Base-by-base conservation (phyloP, 768 basidiomycete species). In the Candolleomyces aberdarensis region DNA sequence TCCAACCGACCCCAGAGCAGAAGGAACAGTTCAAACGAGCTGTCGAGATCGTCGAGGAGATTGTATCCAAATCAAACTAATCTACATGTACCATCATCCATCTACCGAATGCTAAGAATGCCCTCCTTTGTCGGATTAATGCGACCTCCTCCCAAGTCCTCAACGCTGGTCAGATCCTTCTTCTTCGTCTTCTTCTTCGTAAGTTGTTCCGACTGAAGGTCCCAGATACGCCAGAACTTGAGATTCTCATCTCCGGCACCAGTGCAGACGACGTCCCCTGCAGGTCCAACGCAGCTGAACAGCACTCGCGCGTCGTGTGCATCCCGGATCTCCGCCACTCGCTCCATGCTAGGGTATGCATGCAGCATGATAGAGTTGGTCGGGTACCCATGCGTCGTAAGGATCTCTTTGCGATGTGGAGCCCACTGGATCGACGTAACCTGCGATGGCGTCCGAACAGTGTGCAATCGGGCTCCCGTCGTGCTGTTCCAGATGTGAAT, bases 191-290 rank as follows among this genome's bases (percentile, higher is more conserved):
- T 80, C 68, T 80, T 81, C 76, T 84, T 85, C 76, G 83, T 87
- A 60, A 67, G 65, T 22, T 69, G 72, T 53, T 74, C 75, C 64
- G 74, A 76, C 9, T 76, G 79, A 46, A 80, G 72, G 53, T 92
- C 91, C 91, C 91, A 92, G 43, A 93, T 81, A 61, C 86, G 85
- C 95, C 95, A 96, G 75, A 96, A 96, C 79, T 98, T 98, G 67
- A 98, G 78, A 69, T 96, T 96, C 79, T 98, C 96, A 69, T 98
- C 97, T 0, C 91, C 91, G 1, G 93, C 94, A 8, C 92, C 94
- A 0, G 96, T 98, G 64, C 87, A 91, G 10, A 99, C 88, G 4
- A 94, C 87, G 65, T 95, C 94, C 0, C 97, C 97, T 7, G 86
- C 89, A 2, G 97, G 97, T 59, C 90, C 85, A 8, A 97, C 71